These are phyloP conservation scores for Russula dissimulans DNA, from an alignment of 768 basidiomycete species.

Conservation along the genomic window DNA sequence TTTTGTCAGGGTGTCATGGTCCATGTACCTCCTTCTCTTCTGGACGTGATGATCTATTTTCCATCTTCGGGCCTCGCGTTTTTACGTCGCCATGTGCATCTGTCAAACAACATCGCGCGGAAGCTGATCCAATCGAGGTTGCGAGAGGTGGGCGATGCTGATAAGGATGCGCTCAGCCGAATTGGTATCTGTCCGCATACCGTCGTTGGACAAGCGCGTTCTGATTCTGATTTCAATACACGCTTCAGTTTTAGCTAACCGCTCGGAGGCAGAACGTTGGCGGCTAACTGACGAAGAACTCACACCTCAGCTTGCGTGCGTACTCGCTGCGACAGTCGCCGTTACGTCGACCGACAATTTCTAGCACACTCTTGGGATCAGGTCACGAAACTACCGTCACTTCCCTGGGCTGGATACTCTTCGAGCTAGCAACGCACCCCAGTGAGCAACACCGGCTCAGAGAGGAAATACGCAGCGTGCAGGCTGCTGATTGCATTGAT, in stretches of 20 bases:
- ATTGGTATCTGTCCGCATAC: not conserved
- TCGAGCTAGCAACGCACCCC: constrained; percentile 8
- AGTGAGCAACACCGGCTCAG: constrained; percentile 12
- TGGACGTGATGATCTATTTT: constrained; percentile 6
- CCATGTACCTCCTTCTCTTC: constrained; percentile 1
- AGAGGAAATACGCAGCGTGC: constrained; percentile 10
- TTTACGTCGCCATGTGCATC: constrained; percentile 8
- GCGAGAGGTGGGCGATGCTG: not conserved
- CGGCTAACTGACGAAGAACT: constrained; percentile 10
- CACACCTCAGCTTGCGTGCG: constrained; percentile 8
- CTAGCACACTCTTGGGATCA: constrained; percentile 14
- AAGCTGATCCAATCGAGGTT: constrained; percentile 4
- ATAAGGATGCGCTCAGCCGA: constrained; percentile 11
- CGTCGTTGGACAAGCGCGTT: not conserved
- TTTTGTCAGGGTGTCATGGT: constrained; percentile 12
- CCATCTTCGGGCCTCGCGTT: constrained; percentile 13
- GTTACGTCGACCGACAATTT: not conserved
- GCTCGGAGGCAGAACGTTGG: constrained; percentile 2
- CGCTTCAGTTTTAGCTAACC: constrained; percentile 6
- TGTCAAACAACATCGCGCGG: constrained; percentile 7
- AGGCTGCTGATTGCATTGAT: not conserved
- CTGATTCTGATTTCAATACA: not conserved
- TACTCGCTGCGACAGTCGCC: not conserved
- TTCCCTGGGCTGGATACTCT: constrained; percentile 13
- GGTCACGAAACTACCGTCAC: constrained; percentile 12